phyloP scores from a whole-genome alignment of 108 stramenopile species.

The Conticribra weissflogii region DNA sequence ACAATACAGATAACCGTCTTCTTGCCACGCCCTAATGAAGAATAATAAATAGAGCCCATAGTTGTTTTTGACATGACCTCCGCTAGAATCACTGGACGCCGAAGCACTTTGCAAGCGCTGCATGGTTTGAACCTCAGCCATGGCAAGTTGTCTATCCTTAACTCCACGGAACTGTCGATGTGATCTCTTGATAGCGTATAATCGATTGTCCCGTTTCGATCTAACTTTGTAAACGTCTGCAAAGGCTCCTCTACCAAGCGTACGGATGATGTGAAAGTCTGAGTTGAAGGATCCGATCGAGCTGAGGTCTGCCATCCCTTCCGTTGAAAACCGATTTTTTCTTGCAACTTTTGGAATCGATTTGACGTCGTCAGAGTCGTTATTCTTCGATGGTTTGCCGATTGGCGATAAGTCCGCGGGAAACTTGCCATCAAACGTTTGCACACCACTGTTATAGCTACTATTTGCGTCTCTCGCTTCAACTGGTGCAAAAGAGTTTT shows the following conservation, averaged over 20 bases:
- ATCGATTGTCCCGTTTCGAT: slow-evolving; percentile 53
- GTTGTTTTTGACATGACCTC: slow-evolving; percentile 38
- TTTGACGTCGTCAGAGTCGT: slow-evolving; percentile 1
- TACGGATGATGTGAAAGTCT: slow-evolving; percentile 69
- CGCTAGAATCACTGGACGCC: neutral
- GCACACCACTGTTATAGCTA: slow-evolving; percentile 28
- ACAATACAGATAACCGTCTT: slow-evolving; percentile 80
- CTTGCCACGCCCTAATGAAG: slow-evolving; percentile 85
- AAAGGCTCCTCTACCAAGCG: slow-evolving; percentile 80
- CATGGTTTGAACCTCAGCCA: slow-evolving; percentile 84
- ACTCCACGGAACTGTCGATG: slow-evolving; percentile 82
- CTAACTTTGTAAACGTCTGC: slow-evolving; percentile 88
- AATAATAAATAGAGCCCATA: slow-evolving; percentile 80
- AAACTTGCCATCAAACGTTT: slow-evolving; percentile 20
- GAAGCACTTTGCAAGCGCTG: slow-evolving; percentile 69
- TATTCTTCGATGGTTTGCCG: slow-evolving; percentile 3
- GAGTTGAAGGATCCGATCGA: slow-evolving; percentile 56
- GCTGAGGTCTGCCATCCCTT: slow-evolving; percentile 10
- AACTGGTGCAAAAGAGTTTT: slow-evolving; percentile 29
- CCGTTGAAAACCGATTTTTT: slow-evolving; percentile 5
- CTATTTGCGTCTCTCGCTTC: slow-evolving; percentile 19
- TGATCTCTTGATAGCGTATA: slow-evolving; percentile 84
- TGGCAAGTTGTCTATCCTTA: slow-evolving; percentile 72
- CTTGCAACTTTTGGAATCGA: neutral
- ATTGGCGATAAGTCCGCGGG: slow-evolving; percentile 21